Conservation (phyloP, 208 protist species). For the Sergeia podlipaevii region DNA sequence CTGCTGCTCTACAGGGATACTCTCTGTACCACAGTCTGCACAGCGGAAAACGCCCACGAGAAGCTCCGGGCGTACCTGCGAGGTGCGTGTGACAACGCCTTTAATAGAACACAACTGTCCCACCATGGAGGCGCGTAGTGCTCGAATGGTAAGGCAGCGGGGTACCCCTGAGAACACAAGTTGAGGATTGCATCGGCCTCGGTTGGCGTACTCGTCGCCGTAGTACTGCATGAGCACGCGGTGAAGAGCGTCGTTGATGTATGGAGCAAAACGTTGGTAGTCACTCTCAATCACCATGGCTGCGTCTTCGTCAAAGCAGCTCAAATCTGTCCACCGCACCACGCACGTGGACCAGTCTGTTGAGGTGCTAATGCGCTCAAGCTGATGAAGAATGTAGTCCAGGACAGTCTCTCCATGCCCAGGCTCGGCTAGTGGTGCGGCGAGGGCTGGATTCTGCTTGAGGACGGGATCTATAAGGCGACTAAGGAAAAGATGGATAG, state of each 20-base stretch:
- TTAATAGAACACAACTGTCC: conserved; percentile 94
- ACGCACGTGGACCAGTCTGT: conserved; percentile 78
- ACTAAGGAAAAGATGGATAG: conserved; percentile 72
- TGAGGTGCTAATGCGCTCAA: conserved; percentile 81
- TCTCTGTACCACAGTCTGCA: conserved; percentile 92
- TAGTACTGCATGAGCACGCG: conserved; percentile 81
- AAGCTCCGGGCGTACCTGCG: conserved; percentile 98
- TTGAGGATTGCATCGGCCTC: conserved; percentile 56
- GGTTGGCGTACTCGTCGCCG: conserved; percentile 74
- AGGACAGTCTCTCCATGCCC: conserved; percentile 14
- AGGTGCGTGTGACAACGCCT: conserved; percentile 98
- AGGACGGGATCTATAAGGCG: conserved; percentile 67
- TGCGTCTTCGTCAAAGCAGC: conserved; percentile 70
- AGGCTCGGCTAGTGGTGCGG: conserved; percentile 1
- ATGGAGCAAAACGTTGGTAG: conserved; percentile 76
- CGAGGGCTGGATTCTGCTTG: conserved; percentile 11
- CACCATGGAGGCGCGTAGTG: conserved; percentile 91
- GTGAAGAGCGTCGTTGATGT: conserved; percentile 67
- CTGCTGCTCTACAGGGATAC: conserved; percentile 93
- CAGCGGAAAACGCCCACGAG: conserved; percentile 96
- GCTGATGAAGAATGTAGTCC: conserved; percentile 60
- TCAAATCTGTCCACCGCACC: conserved; percentile 72
- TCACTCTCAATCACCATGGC: conserved; percentile 70
- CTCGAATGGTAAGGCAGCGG: conserved; percentile 89
- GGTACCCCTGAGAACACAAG: conserved; percentile 86